Percentiles rank a stretch among this genome's conserved stretches.
phyloP scores from a whole-genome alignment of 805 yeast species.

The Candida manassasensis region DNA sequence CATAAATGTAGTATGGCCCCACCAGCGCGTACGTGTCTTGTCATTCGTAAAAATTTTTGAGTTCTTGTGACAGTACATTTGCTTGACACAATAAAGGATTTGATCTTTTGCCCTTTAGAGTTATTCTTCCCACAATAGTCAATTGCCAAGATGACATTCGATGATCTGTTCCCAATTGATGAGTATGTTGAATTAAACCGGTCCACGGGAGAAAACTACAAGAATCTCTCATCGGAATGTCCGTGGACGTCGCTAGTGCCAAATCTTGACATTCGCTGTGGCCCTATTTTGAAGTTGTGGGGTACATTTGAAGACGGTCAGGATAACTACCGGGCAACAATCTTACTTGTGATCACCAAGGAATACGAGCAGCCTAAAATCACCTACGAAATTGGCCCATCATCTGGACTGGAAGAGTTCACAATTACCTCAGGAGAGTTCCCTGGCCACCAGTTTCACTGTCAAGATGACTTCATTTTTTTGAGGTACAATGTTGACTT shows the following conservation, averaged over 20 bases:
- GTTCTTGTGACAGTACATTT: too few species aligned
- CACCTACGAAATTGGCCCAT: slow-evolving; percentile 35
- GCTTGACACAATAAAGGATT: too few species aligned
- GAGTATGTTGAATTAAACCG: slow-evolving; percentile 26
- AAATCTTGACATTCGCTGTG: slow-evolving; percentile 51
- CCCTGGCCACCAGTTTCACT: slow-evolving; percentile 41
- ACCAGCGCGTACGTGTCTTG: too few species aligned
- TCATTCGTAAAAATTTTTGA: too few species aligned
- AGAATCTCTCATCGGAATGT: slow-evolving; percentile 20
- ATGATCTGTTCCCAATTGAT: slow-evolving; percentile 22
- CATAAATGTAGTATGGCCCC: too few species aligned
- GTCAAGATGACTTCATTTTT: slow-evolving; percentile 48
- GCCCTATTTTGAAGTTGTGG: slow-evolving; percentile 70
- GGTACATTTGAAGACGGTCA: slow-evolving; percentile 53
- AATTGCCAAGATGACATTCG: slow-evolving; percentile 3
- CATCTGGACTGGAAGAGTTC: slow-evolving; percentile 10
- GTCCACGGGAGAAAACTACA: slow-evolving; percentile 9
- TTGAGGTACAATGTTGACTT: slow-evolving; percentile 62
- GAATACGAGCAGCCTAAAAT: slow-evolving; percentile 20
- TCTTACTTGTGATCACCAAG: slow-evolving; percentile 53
- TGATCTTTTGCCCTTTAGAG: too few species aligned
- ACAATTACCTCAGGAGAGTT: slow-evolving; percentile 37
- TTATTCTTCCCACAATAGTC: too few species aligned
- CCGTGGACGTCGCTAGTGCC: slow-evolving; percentile 24
- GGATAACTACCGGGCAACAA: slow-evolving; percentile 59